Percentiles rank a stretch among this genome's conserved stretches.
Conservation (phyloP, 2,329 filamentous ascomycete species). For the Talaromyces sp. region DNA sequence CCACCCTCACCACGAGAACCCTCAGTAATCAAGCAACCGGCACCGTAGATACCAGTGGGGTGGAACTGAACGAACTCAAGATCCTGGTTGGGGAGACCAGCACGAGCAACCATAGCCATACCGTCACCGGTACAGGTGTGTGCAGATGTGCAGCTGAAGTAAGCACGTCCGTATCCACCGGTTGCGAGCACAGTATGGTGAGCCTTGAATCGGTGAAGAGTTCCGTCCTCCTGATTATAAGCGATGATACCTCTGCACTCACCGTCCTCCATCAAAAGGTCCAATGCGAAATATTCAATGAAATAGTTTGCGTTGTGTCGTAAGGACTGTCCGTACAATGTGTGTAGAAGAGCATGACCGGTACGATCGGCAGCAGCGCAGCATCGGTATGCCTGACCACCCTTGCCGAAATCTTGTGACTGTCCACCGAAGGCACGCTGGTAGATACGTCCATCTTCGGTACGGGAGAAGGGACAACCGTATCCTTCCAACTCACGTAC, state of each 20-base stretch:
- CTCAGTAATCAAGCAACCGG: slow-evolving; percentile 96
- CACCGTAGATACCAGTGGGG: slow-evolving; percentile 97
- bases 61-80: slow-evolving; percentile 99
- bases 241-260: slow-evolving; percentile 95
- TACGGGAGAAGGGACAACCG: slow-evolving; percentile 88
- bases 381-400: slow-evolving; percentile 96
- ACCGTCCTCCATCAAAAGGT: slow-evolving; percentile 95
- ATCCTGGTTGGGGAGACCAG: slow-evolving; percentile 97
- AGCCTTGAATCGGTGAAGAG: slow-evolving; percentile 91
- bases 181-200: slow-evolving; percentile 97
- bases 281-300: slow-evolving; percentile 97
- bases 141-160: slow-evolving; percentile 97
- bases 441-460: slow-evolving; percentile 95
- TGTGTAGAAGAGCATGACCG: slow-evolving; percentile 95
- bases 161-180: slow-evolving; percentile 94
- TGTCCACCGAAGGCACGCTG: slow-evolving; percentile 98
- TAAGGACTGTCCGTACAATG: slow-evolving; percentile 94
- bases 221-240: slow-evolving; percentile 98
- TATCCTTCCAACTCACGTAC: slow-evolving; percentile 97
- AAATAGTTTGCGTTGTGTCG: slow-evolving; percentile 99
- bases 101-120: slow-evolving; percentile 98
- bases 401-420: slow-evolving; percentile 91
- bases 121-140: slow-evolving; percentile 99
- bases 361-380: slow-evolving; percentile 95
- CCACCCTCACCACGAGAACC: slow-evolving; percentile 97